Base-by-base conservation (phyloP, 257 asterid genomes). In the Penstemon barbatus region DNA sequence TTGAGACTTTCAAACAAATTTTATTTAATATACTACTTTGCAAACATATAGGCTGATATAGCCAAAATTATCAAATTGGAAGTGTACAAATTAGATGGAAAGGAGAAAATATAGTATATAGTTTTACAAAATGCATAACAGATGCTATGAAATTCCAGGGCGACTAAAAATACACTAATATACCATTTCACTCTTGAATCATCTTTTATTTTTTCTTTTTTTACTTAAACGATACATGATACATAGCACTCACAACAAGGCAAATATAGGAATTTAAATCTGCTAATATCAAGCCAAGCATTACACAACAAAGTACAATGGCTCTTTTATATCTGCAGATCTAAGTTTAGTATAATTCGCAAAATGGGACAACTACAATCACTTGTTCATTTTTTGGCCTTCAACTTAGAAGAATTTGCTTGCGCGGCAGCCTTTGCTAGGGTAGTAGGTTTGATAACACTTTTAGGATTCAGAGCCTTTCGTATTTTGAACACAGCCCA, bases 401-500 rank as follows among this genome's bases (percentile, higher is more conserved):
- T 88, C 72, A 76, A 52, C 19, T 80, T 88, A 64, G 79, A 80
- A 61, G 83, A 69, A 58, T 60, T 79, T 66, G 89, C 83, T 63
- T 75, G n/a, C 1, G 83, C 97, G 5, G 96, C 81, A 18, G 95
- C 98, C 79, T 83, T 86, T 0, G 64, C 96, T 13, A 87, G 77
- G 4, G 79, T 68, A 0, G 93, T 63, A 37, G 96, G 90, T 64
- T 86, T 92, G 0, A 89, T 5, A 5, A 75, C 83, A 50, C 87
- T 68, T 74, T 87, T 92, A 0, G 96, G 98, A 64, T 86, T 92
- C 18, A 92, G 75, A 66, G 95, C 95, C 69, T 86, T 82, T 9
- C 97, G 75, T 48, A 87, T 79, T 81, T 89, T 92, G 55, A 89
- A 89, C 61, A 88, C 98, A 3, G 93, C 86, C 92, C 96, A 89